Base-by-base conservation (phyloP, 1,139 yeast species). In the Schwanniomyces etchellsii region DNA sequence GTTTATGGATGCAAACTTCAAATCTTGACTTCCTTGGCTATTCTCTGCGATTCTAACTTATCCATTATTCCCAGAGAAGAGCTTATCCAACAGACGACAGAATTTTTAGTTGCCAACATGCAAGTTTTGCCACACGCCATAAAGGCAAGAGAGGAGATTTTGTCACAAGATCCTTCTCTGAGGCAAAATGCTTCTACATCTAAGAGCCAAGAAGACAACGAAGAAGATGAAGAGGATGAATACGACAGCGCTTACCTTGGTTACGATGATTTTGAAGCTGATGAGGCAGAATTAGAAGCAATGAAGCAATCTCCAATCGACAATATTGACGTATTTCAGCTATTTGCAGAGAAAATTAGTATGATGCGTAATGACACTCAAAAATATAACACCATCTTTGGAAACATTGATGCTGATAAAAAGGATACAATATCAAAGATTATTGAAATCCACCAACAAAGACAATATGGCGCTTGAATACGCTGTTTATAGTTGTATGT, bases 1-100 rank as follows among this genome's bases (percentile, higher is more conserved):
- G 79, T 73, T 13, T 73, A 72, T 38, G 80, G 78, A 15, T 63
- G 77, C 39, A 74, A 74, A 44, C 53, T 74, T 27, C 77, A 74
- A 47, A 64, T 71, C 4, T 51, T 73, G 44, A 63, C 74, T 1
- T 47, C 60, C 20, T 45, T 62, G 33, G 40, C 65, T 3, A 49
- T 68, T 16, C 38, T 65, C 11, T 45, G 52, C 31, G 58, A 52
- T 30, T 49, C 56, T 10, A 55, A 52, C 14, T 43, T 60, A 23
- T 35, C 48, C n/a, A 39, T 48, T 15, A 52, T 59, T 12, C 46
- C 39, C 3, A 52, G 44, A 20, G 61, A 60, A 38, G 73, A 67
- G 34, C 50, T 63, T 31, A 43, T 64, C 12, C 57, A 65, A 2
- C 73, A 67, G 40, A 45, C 64, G 3, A 63, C 57, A 13, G 64